Evolutionary conservation across 257 asterid species (phyloP).

Genomic region (Plantago major): DNA sequence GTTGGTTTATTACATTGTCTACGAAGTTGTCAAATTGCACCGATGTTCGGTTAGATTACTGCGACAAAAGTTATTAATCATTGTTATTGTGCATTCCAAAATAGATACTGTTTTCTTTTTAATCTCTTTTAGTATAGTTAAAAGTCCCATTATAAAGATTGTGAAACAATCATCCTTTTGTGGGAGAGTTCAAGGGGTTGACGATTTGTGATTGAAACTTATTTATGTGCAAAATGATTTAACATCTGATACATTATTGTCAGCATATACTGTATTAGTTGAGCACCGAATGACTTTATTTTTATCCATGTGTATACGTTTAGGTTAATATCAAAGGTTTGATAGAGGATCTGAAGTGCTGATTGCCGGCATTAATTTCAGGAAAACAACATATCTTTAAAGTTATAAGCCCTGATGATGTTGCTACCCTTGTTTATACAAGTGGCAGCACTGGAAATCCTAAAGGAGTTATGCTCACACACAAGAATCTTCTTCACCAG

Average conservation of each 20-base stretch:
- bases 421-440: conserved; percentile 79
- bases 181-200: conserved; percentile 6
- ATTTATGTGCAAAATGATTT: neutral
- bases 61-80: neutral
- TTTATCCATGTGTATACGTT: neutral
- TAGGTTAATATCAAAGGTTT: neutral
- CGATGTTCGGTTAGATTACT: neutral
- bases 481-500: conserved; percentile 87
- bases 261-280: neutral
- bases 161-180: conserved; percentile 4
- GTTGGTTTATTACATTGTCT: neutral
- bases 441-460: conserved; percentile 98
- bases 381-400: conserved; percentile 54
- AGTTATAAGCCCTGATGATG: conserved; percentile 65
- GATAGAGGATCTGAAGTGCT: conserved; percentile 13
- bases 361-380: conserved; percentile 28
- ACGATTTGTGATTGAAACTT: conserved; percentile 9
- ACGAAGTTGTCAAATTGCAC: conserved; percentile 4
- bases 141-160: neutral
- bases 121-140: neutral
- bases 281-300: neutral
- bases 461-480: conserved; percentile 96
- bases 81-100: conserved; percentile 2
- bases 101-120: neutral
- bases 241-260: conserved; percentile 7